Base-by-base conservation (phyloP, 257 asterid species). In the Solanum ossicruentum region DNA sequence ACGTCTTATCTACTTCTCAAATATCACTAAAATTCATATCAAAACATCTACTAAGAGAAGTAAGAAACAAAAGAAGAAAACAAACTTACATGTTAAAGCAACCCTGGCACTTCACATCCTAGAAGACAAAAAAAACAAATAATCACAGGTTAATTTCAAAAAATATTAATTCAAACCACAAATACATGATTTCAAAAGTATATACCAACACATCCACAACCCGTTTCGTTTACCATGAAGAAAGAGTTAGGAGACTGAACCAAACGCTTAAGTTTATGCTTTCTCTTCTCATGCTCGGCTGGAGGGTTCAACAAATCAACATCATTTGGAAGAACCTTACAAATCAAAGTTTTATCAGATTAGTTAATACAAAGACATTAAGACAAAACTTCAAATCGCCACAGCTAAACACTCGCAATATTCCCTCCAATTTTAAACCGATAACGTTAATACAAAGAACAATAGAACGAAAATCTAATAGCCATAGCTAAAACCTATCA, bases 51-150 rank as follows among this genome's bases (percentile, higher is more conserved):
- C 28, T 18, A 5, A 39, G 9, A 70, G 0, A 18, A 69, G 10
- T 0, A 4, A 39, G 12, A 16, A 12, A 41, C 12, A 77, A 4
- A 63, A 12, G 16, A 1, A 23, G 8, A 26, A 41, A 16, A 54
- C 8, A 61, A 71, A 84, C 90, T 84, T 70, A 88, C 90, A 88
- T 86, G 85, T 88, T 84, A 61, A 86, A 88, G 86, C 89, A 86
- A 6, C 88, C 89, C 36, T 88, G 91, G 36, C 91, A 88, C 65
- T 88, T 88, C 17, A 88, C 91, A 52, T 88, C 89, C 90, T 88
- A 32, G 52, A 67, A 15, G 12, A 43, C 10, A n/a, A 49, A 9
- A 57, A 70, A 17, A 72, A 60, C 21, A 72, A 43, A 21, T 9
- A 39, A 80, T 4, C 18, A 3, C 72, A 43, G 32, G 67, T 12